These are phyloP conservation scores for Colletotrichum melonis DNA, from an alignment of 2,329 filamentous ascomycete species.

Conservation along the genomic window DNA sequence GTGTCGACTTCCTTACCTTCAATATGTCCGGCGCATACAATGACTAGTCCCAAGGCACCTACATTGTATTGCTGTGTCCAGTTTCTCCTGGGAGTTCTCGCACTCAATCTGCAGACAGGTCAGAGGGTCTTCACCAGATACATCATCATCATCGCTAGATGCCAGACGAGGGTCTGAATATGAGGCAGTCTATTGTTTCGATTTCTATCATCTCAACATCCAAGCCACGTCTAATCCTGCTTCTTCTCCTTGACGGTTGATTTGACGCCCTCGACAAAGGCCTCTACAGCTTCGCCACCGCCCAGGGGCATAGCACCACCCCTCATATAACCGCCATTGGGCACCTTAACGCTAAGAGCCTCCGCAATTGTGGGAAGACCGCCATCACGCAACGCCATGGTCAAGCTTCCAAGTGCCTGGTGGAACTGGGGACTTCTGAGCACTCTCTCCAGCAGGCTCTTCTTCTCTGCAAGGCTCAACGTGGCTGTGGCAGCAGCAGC, in stretches of 20 bases:
- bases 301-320: slow-evolving; percentile 86
- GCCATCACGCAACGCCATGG: slow-evolving; percentile 88
- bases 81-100: too few species aligned
- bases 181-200: slow-evolving; percentile 5
- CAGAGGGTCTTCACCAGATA: not conserved
- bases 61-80: too few species aligned
- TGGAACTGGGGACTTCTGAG: slow-evolving; percentile 90
- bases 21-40: too few species aligned
- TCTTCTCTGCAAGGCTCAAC: slow-evolving; percentile 81
- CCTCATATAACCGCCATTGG: slow-evolving; percentile 84
- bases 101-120: not conserved
- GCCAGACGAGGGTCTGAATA: not conserved
- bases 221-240: slow-evolving; percentile 28
- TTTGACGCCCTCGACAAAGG: slow-evolving; percentile 91
- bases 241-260: slow-evolving; percentile 75
- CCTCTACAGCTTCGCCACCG: slow-evolving; percentile 88
- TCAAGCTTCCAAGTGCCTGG: slow-evolving; percentile 87
- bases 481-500: slow-evolving; percentile 80
- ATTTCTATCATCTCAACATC: slow-evolving; percentile 16
- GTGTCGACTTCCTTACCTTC: too few species aligned
- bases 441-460: slow-evolving; percentile 81
- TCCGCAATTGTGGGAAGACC: slow-evolving; percentile 91
- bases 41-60: too few species aligned
- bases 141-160: not conserved
- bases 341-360: slow-evolving; percentile 82